Base-by-base conservation (phyloP, 2,329 filamentous ascomycete species). In the Trichoderma oligosporum region DNA sequence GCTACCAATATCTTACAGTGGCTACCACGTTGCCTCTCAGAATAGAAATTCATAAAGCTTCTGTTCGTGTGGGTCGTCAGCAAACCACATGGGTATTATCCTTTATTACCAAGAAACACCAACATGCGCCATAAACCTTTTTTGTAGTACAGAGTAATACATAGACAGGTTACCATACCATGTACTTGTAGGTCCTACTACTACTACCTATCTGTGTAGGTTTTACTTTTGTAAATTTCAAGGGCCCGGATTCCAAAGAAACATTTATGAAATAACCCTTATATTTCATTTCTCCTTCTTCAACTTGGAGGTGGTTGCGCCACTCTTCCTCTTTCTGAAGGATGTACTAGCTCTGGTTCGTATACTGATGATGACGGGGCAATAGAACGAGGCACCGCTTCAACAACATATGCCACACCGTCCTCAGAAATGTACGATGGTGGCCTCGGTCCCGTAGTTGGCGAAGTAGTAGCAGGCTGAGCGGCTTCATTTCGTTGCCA, bases 341-440 rank as follows among this genome's bases (percentile, higher is more conserved):
- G 78, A 61, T 83, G 80, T 31, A 70, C 67, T 18, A 75, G 74
- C 22, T 79, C 67, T 35, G 75, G 72, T 7, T 76, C 72, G 24
- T 77, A 67, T 61, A 59, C 79, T 76, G 51, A 78, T 78, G 0
- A 83, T 80, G 0, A 82, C 79, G 61, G 79, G 82, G n/a, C 80
- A 75, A 66, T 79, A 7, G 82, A 84, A 57, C 84, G 73, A 41
- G 84, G 84, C 56, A 79, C 79, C 0, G 84, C 85, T 62, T 89
- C 84, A 4, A 90, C 77, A 12, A 89, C 82, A 67, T 91, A 91
- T 25, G 80, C 79, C 4, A 91, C 80, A 0, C 88, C 88, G 64
- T 91, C 86, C 8, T 93, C 88, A 0, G 86, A 89, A 4, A 80
- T 77, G 68, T 94, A 94, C 4, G 86, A 90, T 2, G 89, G 89